Percentiles rank a stretch among this genome's conserved stretches.
These are phyloP conservation scores for Sphaerulina vaccinii DNA, from an alignment of 2,329 filamentous ascomycete species.

Conservation along the genomic window DNA sequence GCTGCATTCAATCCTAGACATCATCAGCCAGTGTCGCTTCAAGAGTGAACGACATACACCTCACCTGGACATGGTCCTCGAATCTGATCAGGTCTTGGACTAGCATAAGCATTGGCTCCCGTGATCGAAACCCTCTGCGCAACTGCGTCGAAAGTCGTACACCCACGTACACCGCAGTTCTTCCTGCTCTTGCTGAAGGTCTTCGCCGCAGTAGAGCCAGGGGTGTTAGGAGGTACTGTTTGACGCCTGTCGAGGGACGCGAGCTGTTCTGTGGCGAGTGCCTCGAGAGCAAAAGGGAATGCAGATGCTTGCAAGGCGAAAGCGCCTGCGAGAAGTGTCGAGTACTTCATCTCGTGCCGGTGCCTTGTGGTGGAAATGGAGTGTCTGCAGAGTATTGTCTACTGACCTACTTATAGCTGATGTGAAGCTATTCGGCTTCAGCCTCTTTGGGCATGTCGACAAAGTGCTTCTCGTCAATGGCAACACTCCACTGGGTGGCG, in stretches of 20 bases:
- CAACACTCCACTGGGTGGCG: neutral
- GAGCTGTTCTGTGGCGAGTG: neutral
- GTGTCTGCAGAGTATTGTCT: neutral
- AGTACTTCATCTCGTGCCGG: constrained; percentile 3
- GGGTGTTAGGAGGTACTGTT: constrained; percentile 5
- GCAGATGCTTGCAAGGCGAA: constrained; percentile 8
- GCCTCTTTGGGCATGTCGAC: neutral
- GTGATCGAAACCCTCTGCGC: constrained; percentile 14
- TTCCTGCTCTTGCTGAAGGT: constrained; percentile 8
- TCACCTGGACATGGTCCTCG: constrained; percentile 21
- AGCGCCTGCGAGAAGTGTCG: neutral
- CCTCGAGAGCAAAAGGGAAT: constrained; percentile 11
- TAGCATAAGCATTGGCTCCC: constrained; percentile 8
- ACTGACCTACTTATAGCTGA: neutral
- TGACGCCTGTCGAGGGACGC: constrained; percentile 3
- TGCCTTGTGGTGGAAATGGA: neutral
- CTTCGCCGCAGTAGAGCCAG: constrained; percentile 13
- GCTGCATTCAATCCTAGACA: constrained; percentile 26
- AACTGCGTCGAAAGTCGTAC: constrained; percentile 13
- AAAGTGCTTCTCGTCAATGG: neutral
- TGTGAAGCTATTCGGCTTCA: neutral
- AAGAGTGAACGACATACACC: neutral
- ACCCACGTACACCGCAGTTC: constrained; percentile 16
- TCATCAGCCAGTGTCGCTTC: constrained; percentile 7
- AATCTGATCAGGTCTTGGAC: constrained; percentile 22